A percentile compares a stretch with the other conserved stretches of the same genome.
These are phyloP conservation scores for Lecanoromycetidae sp. DNA, from an alignment of 2,329 filamentous ascomycete species.

Conservation along the genomic window DNA sequence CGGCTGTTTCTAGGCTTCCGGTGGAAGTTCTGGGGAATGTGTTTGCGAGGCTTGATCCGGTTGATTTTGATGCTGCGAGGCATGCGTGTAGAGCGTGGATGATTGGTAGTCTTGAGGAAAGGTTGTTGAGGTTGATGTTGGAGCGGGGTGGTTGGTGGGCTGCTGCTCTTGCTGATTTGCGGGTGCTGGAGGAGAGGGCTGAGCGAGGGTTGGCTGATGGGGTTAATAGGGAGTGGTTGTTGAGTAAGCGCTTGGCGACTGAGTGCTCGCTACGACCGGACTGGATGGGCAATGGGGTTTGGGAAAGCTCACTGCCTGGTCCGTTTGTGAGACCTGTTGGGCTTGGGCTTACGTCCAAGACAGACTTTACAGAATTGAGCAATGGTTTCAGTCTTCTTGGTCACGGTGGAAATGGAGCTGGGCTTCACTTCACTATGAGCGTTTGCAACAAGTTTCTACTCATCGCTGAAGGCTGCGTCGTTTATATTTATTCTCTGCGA, in stretches of 20 bases:
- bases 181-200: conserved; percentile 27
- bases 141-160: conserved; percentile 44
- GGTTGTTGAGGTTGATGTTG: conserved; percentile 42
- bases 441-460: conserved; percentile 48
- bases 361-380: conserved; percentile 19
- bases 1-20: conserved; percentile 30
- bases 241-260: conserved; percentile 38
- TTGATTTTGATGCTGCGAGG: conserved; percentile 48
- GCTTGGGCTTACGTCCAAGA: conserved; percentile 11
- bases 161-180: conserved; percentile 19
- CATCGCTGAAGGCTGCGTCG: conserved; percentile 40
- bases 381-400: conserved; percentile 18
- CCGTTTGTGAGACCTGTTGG: background rate
- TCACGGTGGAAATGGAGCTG: conserved; percentile 2
- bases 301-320: too few species aligned
- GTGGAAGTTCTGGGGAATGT: conserved; percentile 40
- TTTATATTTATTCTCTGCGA: conserved; percentile 44
- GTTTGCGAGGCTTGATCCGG: conserved; percentile 33
- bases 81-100: conserved; percentile 51
- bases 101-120: conserved; percentile 41
- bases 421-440: conserved; percentile 41
- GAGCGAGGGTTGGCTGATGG: conserved; percentile 15
- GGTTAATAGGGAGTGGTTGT: conserved; percentile 25
- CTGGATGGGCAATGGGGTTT: conserved; percentile 30
- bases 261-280: conserved; percentile 36